A percentile compares a stretch with the other conserved stretches of the same genome.
Conservation (phyloP, 108 stramenopile species). For the Cyclotella sp. region DNA sequence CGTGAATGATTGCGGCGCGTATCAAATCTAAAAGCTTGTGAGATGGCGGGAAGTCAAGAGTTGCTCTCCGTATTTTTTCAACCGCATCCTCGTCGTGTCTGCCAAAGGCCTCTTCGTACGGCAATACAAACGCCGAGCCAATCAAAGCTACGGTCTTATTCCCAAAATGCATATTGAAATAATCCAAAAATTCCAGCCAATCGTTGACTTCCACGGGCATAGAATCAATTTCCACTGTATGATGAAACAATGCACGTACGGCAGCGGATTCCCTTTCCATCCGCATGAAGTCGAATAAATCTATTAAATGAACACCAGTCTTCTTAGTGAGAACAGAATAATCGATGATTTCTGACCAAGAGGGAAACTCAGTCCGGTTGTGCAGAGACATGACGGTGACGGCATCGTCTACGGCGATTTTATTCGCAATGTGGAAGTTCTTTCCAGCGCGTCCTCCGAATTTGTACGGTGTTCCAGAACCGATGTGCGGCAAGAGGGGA, state of each 20-base stretch:
- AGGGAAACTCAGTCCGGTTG: background rate
- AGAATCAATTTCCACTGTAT: background rate
- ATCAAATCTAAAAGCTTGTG: background rate
- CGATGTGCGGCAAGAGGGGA: slow-evolving; percentile 2
- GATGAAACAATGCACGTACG: background rate
- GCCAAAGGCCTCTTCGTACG: background rate
- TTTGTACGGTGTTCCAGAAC: background rate
- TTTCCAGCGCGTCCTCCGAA: background rate
- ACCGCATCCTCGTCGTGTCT: background rate
- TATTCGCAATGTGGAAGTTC: background rate
- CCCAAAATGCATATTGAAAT: background rate
- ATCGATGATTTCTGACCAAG: slow-evolving; percentile 5
- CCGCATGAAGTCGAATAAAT: background rate
- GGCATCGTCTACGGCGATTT: slow-evolving; percentile 1
- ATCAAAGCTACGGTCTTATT: slow-evolving; percentile 6
- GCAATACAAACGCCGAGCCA: background rate
- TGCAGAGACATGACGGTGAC: background rate
- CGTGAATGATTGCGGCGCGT: background rate
- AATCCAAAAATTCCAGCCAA: background rate
- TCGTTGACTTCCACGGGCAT: background rate
- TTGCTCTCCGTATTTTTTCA: background rate
- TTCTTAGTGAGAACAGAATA: background rate
- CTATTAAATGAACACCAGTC: slow-evolving; percentile 1
- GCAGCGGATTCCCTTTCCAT: background rate
- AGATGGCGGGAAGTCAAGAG: slow-evolving; percentile 1